Base-by-base conservation (phyloP, 495 filamentous ascomycete genomes). In the Penicillium lividum region DNA sequence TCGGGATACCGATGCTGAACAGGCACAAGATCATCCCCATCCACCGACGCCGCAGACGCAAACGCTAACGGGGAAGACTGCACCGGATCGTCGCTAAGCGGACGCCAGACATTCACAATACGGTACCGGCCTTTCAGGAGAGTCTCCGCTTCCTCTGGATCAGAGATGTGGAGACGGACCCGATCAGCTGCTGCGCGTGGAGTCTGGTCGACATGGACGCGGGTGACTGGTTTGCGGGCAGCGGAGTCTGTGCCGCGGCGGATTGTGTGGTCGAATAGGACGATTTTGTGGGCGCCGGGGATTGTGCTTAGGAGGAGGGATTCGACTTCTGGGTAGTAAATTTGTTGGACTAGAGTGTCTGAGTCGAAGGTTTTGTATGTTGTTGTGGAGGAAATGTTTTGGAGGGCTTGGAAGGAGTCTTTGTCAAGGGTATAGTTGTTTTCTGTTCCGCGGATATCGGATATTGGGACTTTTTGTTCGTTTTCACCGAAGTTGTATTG, bases 201-300 rank as follows among this genome's bases (percentile, higher is more conserved):
- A 0, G 91, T 94, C 71, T 96, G 92, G 70, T 97, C 92, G 65
- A 94, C 89, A 75, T 97, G 92, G 0, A 87, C 90, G 27, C 80
- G 68, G 27, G 75, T 80, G 0, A 96, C 92, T 9, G 92, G 90
- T 18, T 71, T 71, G 11, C 91, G 82, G 4, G 62, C 53, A 0
- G 89, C 80, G 40, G 68, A 57, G 1, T 82, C 76, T 5, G 56
- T 66, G 6, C 82, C 72, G 38, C 87, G 84, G 4, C 92, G 89
- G 77, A 96, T 85, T 15, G 92, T 97, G 77, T 97, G 90, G 82
- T 97, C 92, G 80, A 97, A 97, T 63, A 97, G 71, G 56, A 90
- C 68, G 33, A 95, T 75, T 5, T 82, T 73, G 44, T 82, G 76
- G 18, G 79, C 78, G 34, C 86, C 88, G 3, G 86, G 84, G 51